phyloP scores from a whole-genome alignment of 1,284 basidiomycete genomes.

The Ganoderma sp. region DNA sequence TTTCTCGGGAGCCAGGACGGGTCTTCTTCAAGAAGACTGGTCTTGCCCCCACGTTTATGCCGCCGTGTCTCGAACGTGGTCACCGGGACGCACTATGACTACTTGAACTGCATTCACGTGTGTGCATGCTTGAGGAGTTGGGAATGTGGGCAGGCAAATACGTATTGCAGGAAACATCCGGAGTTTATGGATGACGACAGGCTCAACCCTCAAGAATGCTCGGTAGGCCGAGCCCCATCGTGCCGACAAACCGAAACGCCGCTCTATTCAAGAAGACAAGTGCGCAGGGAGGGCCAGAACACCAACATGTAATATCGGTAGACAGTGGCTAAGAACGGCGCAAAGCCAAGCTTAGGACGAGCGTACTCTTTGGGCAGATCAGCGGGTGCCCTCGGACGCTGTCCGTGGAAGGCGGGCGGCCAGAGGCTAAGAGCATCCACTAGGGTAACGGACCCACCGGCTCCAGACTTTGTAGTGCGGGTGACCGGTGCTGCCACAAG shows the following conservation, averaged over 20 bases:
- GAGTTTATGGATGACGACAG: neutral
- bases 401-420: neutral
- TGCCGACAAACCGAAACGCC: neutral
- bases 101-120: neutral
- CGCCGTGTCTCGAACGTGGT: slow-evolving; percentile 2
- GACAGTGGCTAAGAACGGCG: neutral
- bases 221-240: neutral
- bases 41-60: neutral
- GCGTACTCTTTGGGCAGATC: slow-evolving; percentile 3
- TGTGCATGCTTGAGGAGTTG: neutral
- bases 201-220: neutral
- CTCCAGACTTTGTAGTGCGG: neutral
- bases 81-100: neutral
- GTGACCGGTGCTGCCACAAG: neutral
- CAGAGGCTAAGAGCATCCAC: neutral
- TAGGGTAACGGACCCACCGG: neutral
- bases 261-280: neutral
- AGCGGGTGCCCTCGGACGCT: neutral
- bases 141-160: neutral
- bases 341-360: neutral
- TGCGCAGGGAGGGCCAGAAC: neutral
- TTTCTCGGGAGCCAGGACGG: neutral
- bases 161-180: neutral
- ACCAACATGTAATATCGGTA: neutral
- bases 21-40: neutral